A percentile compares a stretch with the other conserved stretches of the same genome.
Evolutionary conservation across 306 rosid genomes (phyloP).

Genomic region (Ochetophila trinervis): DNA sequence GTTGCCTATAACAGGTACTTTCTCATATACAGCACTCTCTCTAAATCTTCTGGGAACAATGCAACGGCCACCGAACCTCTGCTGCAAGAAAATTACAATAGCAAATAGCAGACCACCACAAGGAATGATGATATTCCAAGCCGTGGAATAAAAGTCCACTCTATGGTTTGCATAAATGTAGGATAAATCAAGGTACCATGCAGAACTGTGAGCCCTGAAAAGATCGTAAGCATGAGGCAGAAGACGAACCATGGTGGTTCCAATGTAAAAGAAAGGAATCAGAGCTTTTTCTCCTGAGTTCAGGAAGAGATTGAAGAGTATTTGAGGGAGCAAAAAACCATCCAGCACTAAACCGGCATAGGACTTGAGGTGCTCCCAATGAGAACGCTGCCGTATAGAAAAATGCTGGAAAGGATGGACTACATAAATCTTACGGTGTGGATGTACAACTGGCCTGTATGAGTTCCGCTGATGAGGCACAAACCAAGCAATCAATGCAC

Average conservation of each 20-base stretch:
- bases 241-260: conserved; percentile 68
- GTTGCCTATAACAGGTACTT: conserved; percentile 69
- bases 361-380: conserved; percentile 66
- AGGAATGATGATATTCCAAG: conserved; percentile 80
- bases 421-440: conserved; percentile 32
- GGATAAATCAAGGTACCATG: conserved; percentile 56
- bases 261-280: conserved; percentile 48
- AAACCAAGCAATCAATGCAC: conserved; percentile 54
- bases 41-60: conserved; percentile 62
- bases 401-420: conserved; percentile 19
- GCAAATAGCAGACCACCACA: conserved; percentile 54
- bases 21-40: conserved; percentile 51
- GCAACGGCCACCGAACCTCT: conserved; percentile 71
- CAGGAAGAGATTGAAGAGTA: conserved; percentile 47
- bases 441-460: conserved; percentile 29
- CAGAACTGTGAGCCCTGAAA: conserved; percentile 56
- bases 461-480: conserved; percentile 32
- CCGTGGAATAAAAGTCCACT: conserved; percentile 73
- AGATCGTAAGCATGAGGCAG: conserved; percentile 92
- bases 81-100: conserved; percentile 62
- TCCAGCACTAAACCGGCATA: conserved; percentile 66
- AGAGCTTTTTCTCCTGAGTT: conserved; percentile 56
- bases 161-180: conserved; percentile 71
- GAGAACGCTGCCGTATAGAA: conserved; percentile 36
- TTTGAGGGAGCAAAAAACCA: conserved; percentile 81